Base-by-base conservation (phyloP, 371 early-diverging fungal genomes). In the Coemansia sp. region DNA sequence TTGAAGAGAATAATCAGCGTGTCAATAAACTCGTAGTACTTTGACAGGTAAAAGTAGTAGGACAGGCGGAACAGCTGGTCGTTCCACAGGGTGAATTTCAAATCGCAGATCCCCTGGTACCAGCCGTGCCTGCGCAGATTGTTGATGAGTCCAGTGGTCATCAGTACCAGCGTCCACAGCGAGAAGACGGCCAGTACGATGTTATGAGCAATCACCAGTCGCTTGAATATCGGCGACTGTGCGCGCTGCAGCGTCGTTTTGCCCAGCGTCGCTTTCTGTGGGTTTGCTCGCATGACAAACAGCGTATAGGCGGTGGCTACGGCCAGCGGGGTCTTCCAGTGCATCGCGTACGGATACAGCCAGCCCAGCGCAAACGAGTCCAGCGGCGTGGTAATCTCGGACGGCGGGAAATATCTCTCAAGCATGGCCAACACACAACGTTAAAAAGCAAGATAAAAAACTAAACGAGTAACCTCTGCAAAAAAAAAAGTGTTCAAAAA, bases 11-110 rank as follows among this genome's bases (percentile, higher is more conserved):
- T 89, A 69, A 94, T 92, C 56, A 86, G 83, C 42, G 94, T 93
- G 78, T 93, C 93, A 61, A 93, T 78, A 57, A 93, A 84, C 79
- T 93, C 93, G 80, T 92, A 93, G 74, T 85, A 91, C 81, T 93
- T 93, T 67, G 88, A 88, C 57, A 93, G 84, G 80, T 93, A 93
- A 77, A 93, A 93, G 63, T 89, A 71, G 68, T 88, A 93, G 33
- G 88, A 86, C 84, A 90, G 86, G 71, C 88, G 89, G 55, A 85
- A 86, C 47, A 93, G 83, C 33, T 81, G 78, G 57, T 81, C 78
- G 65, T 88, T 83, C 91, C 92, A 92, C 61, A 88, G 71, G 41
- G 80, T 80, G 40, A 80, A 66, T 63, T 85, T 81, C 14, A 77
- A 72, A 77, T 92, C 92, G 72, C 92, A 92, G 68, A 81, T 67